Evolutionary conservation across 2,329 filamentous ascomycete species (phyloP).

Genomic region (Calonectria ilicicola): DNA sequence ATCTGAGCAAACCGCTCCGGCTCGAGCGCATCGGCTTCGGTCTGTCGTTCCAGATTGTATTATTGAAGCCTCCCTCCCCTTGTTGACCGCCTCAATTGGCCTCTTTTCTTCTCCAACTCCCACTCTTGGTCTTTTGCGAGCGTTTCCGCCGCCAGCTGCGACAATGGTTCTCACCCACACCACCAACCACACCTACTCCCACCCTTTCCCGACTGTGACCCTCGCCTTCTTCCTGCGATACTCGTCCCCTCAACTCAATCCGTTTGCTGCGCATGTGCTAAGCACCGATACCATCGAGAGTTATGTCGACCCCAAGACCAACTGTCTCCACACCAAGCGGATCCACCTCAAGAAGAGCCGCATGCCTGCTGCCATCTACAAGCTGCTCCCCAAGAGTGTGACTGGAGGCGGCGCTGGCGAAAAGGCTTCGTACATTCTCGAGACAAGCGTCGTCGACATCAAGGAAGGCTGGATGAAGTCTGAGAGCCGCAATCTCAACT

Average conservation of each 20-base stretch:
- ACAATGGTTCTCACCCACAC: conserved; percentile 74
- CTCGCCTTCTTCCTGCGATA: conserved; percentile 92
- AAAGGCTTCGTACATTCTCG: conserved; percentile 83
- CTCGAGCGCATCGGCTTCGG: conserved; percentile 2
- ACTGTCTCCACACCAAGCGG: conserved; percentile 81
- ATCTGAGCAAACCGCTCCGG: conserved; percentile 32
- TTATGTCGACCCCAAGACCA: conserved; percentile 77
- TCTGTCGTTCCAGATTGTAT: not conserved
- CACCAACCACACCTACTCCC: conserved; percentile 79
- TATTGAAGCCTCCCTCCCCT: not conserved
- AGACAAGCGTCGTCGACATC: conserved; percentile 83
- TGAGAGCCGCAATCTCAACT: conserved; percentile 85
- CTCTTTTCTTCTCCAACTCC: conserved; percentile 12
- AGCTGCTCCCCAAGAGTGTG: conserved; percentile 77
- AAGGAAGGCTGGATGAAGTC: conserved; percentile 86
- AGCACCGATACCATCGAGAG: conserved; percentile 86
- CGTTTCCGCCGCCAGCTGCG: conserved; percentile 33
- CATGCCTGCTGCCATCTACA: conserved; percentile 79
- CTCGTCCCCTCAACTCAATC: conserved; percentile 77
- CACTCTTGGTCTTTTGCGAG: conserved; percentile 22
- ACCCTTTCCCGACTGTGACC: conserved; percentile 86
- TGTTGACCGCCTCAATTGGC: conserved; percentile 30
- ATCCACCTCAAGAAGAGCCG: conserved; percentile 87
- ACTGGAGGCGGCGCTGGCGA: conserved; percentile 73
- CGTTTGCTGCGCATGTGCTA: conserved; percentile 84